These are phyloP conservation scores for Lactifluus pinguis DNA, from an alignment of 768 basidiomycete genomes.

Conservation along the genomic window DNA sequence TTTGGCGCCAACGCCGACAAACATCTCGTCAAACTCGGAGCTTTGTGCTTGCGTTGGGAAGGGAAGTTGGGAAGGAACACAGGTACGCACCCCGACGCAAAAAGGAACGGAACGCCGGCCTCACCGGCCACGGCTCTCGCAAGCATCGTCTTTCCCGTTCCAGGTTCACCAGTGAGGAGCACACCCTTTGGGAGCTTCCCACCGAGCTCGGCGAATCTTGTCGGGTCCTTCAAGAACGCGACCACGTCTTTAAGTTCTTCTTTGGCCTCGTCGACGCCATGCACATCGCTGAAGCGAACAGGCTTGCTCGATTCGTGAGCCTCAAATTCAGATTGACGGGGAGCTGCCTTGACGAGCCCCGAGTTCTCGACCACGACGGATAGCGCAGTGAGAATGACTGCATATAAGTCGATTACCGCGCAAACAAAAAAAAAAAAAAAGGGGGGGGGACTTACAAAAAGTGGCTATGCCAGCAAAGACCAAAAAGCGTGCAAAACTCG, in stretches of 20 bases:
- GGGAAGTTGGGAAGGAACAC: background rate
- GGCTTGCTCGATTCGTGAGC: slow-evolving; percentile 62
- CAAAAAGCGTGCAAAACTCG: slow-evolving; percentile 55
- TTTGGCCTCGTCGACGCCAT: slow-evolving; percentile 97
- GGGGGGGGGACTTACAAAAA: slow-evolving; percentile 48
- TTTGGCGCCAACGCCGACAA: slow-evolving; percentile 91
- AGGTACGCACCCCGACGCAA: slow-evolving; percentile 64
- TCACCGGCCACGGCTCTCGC: slow-evolving; percentile 96
- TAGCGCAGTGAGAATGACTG: slow-evolving; percentile 77
- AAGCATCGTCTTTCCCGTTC: slow-evolving; percentile 98
- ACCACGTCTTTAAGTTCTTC: slow-evolving; percentile 91
- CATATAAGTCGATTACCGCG: background rate
- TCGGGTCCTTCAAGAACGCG: slow-evolving; percentile 90
- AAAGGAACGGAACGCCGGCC: slow-evolving; percentile 96
- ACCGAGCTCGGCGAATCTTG: slow-evolving; percentile 81
- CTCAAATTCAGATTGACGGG: slow-evolving; percentile 74
- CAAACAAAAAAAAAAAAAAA: background rate
- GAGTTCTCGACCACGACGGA: slow-evolving; percentile 90
- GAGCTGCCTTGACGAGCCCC: slow-evolving; percentile 84
- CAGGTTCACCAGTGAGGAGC: slow-evolving; percentile 81
- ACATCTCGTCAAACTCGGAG: slow-evolving; percentile 97
- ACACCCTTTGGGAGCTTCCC: slow-evolving; percentile 94
- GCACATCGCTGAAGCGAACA: slow-evolving; percentile 91
- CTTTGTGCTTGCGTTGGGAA: slow-evolving; percentile 27
- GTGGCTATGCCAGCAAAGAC: slow-evolving; percentile 45